Percentiles rank a stretch among this genome's conserved stretches.
Conservation (phyloP, 352 stramenopile genomes). For the Globisporangium perplexum region DNA sequence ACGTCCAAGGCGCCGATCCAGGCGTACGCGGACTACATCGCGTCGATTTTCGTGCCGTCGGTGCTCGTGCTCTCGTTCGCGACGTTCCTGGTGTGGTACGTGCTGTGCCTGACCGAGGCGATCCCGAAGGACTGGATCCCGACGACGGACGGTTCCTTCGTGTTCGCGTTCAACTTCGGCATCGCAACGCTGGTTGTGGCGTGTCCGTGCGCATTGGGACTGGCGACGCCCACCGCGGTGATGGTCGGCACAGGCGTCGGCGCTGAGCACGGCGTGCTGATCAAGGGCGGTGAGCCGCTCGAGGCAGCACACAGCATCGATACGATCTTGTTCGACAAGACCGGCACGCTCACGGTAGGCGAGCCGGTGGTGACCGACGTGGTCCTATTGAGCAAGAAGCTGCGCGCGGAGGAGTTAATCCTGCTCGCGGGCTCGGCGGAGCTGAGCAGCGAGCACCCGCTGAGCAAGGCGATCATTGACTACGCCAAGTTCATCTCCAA, state of each 20-base stretch:
- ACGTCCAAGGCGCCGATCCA: conserved; percentile 97
- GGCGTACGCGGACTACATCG: conserved; percentile 95
- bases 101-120: conserved; percentile 49
- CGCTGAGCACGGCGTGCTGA: conserved; percentile 95
- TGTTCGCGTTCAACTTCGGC: conserved; percentile 96
- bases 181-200: conserved; percentile 98
- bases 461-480: conserved; percentile 92
- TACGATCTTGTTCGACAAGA: conserved; percentile 99
- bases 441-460: conserved; percentile 91
- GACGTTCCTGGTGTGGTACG: conserved; percentile 96
- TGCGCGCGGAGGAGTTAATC: conserved; percentile 81
- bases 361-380: conserved; percentile 86
- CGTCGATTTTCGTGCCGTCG: conserved; percentile 94
- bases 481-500: conserved; percentile 85
- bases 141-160: conserved; percentile 67
- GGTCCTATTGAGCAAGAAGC: conserved; percentile 68
- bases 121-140: conserved; percentile 71
- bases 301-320: conserved; percentile 91
- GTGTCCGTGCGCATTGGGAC: conserved; percentile 97
- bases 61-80: conserved; percentile 91
- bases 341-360: conserved; percentile 95
- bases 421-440: conserved; percentile 90
- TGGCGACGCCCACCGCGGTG: conserved; percentile 97
- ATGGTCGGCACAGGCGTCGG: conserved; percentile 98
- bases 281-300: conserved; percentile 96